phyloP scores from a whole-genome alignment of 1,139 yeast species.

The Meyerozyma smithsonii region DNA sequence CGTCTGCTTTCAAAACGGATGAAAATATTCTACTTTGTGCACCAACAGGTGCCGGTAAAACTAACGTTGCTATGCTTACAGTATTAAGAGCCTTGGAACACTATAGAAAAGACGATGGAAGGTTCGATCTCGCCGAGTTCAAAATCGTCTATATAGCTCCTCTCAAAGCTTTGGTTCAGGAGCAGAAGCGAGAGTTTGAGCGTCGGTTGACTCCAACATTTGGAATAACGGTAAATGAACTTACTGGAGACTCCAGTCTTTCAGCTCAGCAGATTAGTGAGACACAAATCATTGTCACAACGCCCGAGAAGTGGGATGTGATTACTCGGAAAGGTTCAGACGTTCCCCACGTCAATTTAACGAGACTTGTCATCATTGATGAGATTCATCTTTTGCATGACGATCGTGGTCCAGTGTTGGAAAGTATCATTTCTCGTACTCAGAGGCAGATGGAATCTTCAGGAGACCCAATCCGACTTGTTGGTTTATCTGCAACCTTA shows the following conservation, averaged over 20 bases:
- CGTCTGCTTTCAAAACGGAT: constrained; percentile 68
- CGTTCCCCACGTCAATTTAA: constrained; percentile 51
- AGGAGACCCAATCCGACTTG: constrained; percentile 53
- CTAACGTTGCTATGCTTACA: constrained; percentile 88
- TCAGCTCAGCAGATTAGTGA: constrained; percentile 72
- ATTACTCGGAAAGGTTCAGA: constrained; percentile 76
- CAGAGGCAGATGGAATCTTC: constrained; percentile 43
- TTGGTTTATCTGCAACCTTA: constrained; percentile 90
- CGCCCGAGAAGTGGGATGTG: constrained; percentile 98
- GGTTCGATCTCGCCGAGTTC: constrained; percentile 50
- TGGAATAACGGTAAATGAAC: constrained; percentile 75
- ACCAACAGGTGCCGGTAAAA: constrained; percentile 98
- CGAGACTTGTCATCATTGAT: constrained; percentile 77
- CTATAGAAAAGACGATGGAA: constrained; percentile 46
- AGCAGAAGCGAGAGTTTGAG: constrained; percentile 84
- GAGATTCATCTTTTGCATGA: constrained; percentile 93
- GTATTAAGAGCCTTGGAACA: constrained; percentile 60
- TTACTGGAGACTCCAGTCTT: constrained; percentile 86
- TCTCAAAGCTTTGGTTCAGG: constrained; percentile 93
- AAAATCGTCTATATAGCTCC: constrained; percentile 93
- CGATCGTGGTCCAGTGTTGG: constrained; percentile 92
- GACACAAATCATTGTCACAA: constrained; percentile 84
- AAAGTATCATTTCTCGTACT: constrained; percentile 78
- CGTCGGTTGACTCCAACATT: constrained; percentile 57
- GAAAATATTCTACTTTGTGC: constrained; percentile 83